A percentile compares a stretch with the other conserved stretches of the same genome.
Conservation (phyloP, 2,329 filamentous ascomycete genomes). For the Stromatinia cepivora region DNA sequence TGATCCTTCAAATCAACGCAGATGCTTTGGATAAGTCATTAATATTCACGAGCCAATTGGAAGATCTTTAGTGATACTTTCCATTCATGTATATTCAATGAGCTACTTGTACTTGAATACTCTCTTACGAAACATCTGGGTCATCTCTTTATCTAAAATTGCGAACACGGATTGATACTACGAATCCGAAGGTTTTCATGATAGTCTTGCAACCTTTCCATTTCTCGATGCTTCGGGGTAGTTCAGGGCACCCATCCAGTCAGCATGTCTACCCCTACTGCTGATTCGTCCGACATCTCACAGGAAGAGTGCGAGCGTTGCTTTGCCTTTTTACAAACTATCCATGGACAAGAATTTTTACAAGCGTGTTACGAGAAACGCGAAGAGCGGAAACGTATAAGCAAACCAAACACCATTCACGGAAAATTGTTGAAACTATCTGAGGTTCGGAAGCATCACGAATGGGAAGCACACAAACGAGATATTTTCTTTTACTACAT, state of each 20-base stretch:
- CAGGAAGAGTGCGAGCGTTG: slow-evolving; percentile 9
- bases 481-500: slow-evolving; percentile 13
- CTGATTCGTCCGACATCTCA: slow-evolving; percentile 9
- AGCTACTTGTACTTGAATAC: neutral
- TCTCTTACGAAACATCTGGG: neutral
- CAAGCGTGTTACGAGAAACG: slow-evolving; percentile 16
- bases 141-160: neutral
- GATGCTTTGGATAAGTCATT: neutral
- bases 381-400: slow-evolving; percentile 10
- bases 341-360: slow-evolving; percentile 5
- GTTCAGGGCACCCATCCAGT: neutral
- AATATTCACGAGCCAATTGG: neutral
- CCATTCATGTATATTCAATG: neutral
- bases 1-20: neutral
- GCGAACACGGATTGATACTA: neutral
- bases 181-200: neutral
- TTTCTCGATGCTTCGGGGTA: neutral
- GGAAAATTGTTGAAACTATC: slow-evolving; percentile 9
- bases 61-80: neutral
- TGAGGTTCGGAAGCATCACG: neutral
- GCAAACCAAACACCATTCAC: slow-evolving; percentile 1
- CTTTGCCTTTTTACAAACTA: slow-evolving; percentile 13
- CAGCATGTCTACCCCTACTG: slow-evolving; percentile 3
- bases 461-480: slow-evolving; percentile 15
- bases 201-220: neutral